Base-by-base conservation (phyloP, 208 protist genomes). In the Endotrypanum monterogeii region DNA sequence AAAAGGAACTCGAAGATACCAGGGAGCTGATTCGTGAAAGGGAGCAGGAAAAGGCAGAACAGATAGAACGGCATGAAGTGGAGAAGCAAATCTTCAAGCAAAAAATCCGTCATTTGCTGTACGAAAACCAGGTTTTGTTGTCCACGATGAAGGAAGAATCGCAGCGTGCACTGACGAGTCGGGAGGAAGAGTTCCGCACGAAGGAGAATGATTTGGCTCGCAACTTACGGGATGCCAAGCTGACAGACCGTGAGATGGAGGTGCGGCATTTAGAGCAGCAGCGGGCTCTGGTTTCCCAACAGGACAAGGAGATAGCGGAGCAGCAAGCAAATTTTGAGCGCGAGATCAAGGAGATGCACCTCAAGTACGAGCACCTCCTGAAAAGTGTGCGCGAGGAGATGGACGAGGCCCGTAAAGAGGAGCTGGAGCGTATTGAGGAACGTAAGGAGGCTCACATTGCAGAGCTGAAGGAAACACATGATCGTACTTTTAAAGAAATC, bases 31-130 rank as follows among this genome's bases (percentile, higher is more conserved):
- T 98, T 39, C 91, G 97, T 2, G 94, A 98, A 75, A 97, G 94
- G 71, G 91, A 99, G 48, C 78, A 97, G 41, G 96, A 98, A 68
- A 94, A 97, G 83, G 95, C 96, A 28, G 97, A 99, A 80, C 73
- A 94, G 52, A 81, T 86, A 51, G 98, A 98, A 78, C 84, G 92
- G 25, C 98, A 99, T 74, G 94, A 98, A 73, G 94, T 99, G 14
- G 94, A 98, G 77, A 97, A 98, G 68, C 96, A 98, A 74, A 95
- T 98, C 9, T 98, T 99, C 88, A 98, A 99, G 89, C 97, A 99
- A 75, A 98, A 99, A 83, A 98, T 99, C 50, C 96, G 98, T 62
- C 97, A 99, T 71, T 76, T 99, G 58, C 76, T 99, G 32, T 99
- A 98, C 71, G 96, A 98, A 85, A 96, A 99, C 73, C 91, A 99